Evolutionary conservation across 805 yeast species (phyloP).

Genomic region (Metschnikowia continentalis): DNA sequence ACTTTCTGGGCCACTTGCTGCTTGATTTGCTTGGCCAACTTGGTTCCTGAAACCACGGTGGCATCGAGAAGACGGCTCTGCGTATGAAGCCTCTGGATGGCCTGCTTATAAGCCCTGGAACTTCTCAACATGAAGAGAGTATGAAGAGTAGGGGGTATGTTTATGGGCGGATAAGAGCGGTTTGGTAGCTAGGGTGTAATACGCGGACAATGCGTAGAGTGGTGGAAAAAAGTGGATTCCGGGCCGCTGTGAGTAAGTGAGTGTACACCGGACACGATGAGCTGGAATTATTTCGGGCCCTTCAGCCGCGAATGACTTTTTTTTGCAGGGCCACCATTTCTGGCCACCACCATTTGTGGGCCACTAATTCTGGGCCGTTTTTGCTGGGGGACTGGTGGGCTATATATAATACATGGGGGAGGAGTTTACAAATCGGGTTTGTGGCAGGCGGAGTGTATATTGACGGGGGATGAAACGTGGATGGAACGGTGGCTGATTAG

Average conservation of each 20-base stretch:
- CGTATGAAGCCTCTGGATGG: constrained; percentile 11
- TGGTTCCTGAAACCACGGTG: constrained; percentile 39
- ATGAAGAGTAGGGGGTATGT: neutral
- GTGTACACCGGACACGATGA: constrained; percentile 3
- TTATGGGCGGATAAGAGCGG: neutral
- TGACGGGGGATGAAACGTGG: too few species aligned
- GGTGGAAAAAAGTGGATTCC: constrained; percentile 1
- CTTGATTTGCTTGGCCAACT: constrained; percentile 38
- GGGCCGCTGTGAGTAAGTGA: neutral
- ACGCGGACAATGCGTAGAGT: neutral
- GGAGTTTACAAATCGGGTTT: too few species aligned
- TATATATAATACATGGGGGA: too few species aligned
- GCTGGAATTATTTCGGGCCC: neutral
- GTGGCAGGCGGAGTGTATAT: too few species aligned
- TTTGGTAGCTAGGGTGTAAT: neutral
- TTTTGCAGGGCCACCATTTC: neutral
- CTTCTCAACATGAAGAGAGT: constrained; percentile 10
- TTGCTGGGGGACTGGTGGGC: too few species aligned
- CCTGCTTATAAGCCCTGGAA: constrained; percentile 9
- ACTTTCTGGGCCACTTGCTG: constrained; percentile 38
- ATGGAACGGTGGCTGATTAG: too few species aligned
- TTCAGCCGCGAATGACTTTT: neutral
- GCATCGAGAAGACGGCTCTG: constrained; percentile 25
- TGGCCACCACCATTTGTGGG: too few species aligned
- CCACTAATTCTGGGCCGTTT: too few species aligned